Base-by-base conservation (phyloP, 106 monocot species). In the Acorus calamus region DNA sequence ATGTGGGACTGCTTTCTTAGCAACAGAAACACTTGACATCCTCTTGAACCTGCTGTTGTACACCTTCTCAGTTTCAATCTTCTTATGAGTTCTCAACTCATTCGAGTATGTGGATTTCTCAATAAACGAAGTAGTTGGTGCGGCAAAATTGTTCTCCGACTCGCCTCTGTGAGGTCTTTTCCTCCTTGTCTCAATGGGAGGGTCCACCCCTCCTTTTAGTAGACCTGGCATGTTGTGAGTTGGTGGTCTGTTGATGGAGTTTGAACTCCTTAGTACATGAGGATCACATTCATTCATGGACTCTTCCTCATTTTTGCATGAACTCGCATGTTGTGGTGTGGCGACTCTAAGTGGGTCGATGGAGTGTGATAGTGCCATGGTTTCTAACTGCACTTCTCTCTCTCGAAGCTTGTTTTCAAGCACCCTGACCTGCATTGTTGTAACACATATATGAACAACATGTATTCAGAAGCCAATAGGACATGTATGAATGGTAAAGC, bases 131-230 rank as follows among this genome's bases (percentile, higher is more conserved):
- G 53, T 13, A 53, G 64, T 61, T 3, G 62, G 56, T 10, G 14
- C 42, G 5, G 12, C 44, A 13, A 60, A 4, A 8, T 12, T 44
- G 70, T 87, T 82, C 71, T 83, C 92, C 4, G 47, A 57, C 7
- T 41, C 44, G 66, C 14, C 69, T 62, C 72, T 61, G 1, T 14
- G 44, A n/a, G 70, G 79, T 65, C 88, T 70, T 70, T 79, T 79
- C 46, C 81, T 67, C 43, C 88, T 92, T 12, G 78, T 66, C 53
- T 88, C 79, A n/a, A 87, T 74, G 42, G 79, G 75, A 41, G 81
- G 65, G 47, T 82, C 84, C 50, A 62, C 44, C 6, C n/a, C 82
- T 57, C 62, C 77, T 5, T 76, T 52, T 59, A 79, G 62, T 8
- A 76, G 5, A 3, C 60, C 43, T 68, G 75, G 1, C 53, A 45